Evolutionary conservation across 192 early-diverging fungal species (phyloP), one percentile per base, ranked within the genome.

Genomic region (Phlyctochytrium bullatum): DNA sequence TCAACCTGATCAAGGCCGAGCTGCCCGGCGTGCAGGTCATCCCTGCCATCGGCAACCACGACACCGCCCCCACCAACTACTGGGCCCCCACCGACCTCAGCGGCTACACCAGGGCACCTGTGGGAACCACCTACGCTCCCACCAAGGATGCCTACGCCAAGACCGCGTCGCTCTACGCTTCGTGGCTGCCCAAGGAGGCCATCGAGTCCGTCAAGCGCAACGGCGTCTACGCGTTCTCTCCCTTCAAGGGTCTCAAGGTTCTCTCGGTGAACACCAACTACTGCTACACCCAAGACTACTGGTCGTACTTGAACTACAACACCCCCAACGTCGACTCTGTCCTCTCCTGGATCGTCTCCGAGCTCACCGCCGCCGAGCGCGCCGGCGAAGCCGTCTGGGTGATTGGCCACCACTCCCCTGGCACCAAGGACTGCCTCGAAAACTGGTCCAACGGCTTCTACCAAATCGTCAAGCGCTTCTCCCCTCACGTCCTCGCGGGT

Each of bases 221-320:
- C 29, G 85, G 83, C 35, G 77, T 72, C 34, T 86, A 86, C 71
- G 73, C 76, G 1, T 64, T 67, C 0, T 77, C 75, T 59, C 83
- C 83, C 24, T 33, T 62, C 1, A 69, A 72, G 40, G 81, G 79
- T 0, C 51, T 86, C 20, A 75, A 77, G 27, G 62, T 86, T 27
- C 77, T 86, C 47, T 78, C 77, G 4, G 31, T 86, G 3, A 86
- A 86, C 56, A 86, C 79, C 47, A 86, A 85, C 62, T 86, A 83
- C 50, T 86, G 83, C 29, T 86, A 86, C 59, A 79, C 72, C 27
- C 20, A 80, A 12, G 85, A 86, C 74, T 83, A 76, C 64, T 85
- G 81, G 76, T 68, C 83, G 10, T 78, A 81, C 66, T 73, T 69
- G 23, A 36, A 73, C 20, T 69, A 69, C 23, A 70, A 68, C 2